Evolutionary conservation across 83 land plant species (phyloP).

Genomic region (Thuja plicata): DNA sequence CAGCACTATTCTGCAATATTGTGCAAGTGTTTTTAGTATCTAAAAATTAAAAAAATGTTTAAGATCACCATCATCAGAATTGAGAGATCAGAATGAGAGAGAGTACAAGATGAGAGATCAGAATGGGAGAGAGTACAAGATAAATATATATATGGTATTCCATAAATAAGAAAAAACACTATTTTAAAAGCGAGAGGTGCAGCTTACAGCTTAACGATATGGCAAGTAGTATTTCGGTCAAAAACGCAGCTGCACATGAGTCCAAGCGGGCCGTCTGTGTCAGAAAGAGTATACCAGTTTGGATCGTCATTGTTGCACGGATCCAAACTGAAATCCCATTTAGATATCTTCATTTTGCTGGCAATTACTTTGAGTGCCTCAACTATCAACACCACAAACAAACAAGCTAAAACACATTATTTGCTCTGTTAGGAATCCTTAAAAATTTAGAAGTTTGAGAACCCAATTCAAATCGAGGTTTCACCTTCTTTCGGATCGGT

Average conservation of each 20-base stretch:
- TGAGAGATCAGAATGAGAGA: no score
- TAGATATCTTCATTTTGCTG: not conserved
- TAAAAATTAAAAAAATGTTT: no score
- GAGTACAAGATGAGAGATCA: no score
- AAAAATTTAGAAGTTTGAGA: not conserved
- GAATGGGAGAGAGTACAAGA: no score
- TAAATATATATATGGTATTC: not conserved
- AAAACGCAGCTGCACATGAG: not conserved
- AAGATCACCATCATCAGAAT: no score
- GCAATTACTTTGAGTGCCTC: not conserved
- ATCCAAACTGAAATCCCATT: slow-evolving; percentile 10
- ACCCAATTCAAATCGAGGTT: not conserved
- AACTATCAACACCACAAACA: not conserved
- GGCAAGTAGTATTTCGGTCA: not conserved
- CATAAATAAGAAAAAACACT: no score
- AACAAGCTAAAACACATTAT: not conserved
- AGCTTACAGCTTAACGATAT: slow-evolving; percentile 7
- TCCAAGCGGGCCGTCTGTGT: not conserved
- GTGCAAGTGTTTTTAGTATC: no score
- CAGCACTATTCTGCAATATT: not conserved
- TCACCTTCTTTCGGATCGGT: slow-evolving; percentile 11
- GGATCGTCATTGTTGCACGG: not conserved
- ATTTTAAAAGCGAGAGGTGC: not conserved
- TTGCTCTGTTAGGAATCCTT: not conserved
- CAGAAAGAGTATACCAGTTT: not conserved